Evolutionary conservation across 2,329 filamentous ascomycete genomes (phyloP).

Genomic region (Plectosphaerella plurivora): DNA sequence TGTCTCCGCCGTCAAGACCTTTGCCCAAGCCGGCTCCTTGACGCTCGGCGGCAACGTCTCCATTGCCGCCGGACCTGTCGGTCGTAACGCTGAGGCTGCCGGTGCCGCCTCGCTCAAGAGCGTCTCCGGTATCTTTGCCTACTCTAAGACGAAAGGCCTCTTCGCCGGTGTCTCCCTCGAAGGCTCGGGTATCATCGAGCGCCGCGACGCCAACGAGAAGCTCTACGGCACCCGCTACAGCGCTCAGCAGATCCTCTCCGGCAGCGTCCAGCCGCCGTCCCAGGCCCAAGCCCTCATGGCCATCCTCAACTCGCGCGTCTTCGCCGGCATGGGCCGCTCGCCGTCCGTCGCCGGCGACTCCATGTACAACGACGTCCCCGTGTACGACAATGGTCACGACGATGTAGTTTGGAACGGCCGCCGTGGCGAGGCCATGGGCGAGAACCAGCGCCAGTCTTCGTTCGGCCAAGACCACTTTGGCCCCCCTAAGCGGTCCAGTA

Average conservation of each 20-base stretch:
- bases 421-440: conserved; percentile 65
- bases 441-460: conserved; percentile 44
- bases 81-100: conserved; percentile 91
- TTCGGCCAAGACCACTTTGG: conserved; percentile 46
- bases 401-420: conserved; percentile 80
- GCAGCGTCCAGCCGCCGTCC: conserved; percentile 71
- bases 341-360: conserved; percentile 43
- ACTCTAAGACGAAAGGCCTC: conserved; percentile 95
- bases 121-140: conserved; percentile 90
- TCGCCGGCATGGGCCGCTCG: conserved; percentile 58
- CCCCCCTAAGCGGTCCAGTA: conserved; percentile 57
- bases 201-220: conserved; percentile 95
- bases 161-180: conserved; percentile 95
- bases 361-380: conserved; percentile 92
- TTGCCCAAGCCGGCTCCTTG: conserved; percentile 85
- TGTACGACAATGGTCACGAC: conserved; percentile 81
- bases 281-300: conserved; percentile 80
- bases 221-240: conserved; percentile 82
- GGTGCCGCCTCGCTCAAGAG: conserved; percentile 87
- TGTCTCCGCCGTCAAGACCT: conserved; percentile 80
- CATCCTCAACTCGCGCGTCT: conserved; percentile 79
- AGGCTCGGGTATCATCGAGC: conserved; percentile 87
- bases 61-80: conserved; percentile 88
- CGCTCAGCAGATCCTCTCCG: conserved; percentile 76
- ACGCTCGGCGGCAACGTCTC: conserved; percentile 96